phyloP scores from a whole-genome alignment of 2,329 filamentous ascomycete species.

The Monosporascus cannonballus region DNA sequence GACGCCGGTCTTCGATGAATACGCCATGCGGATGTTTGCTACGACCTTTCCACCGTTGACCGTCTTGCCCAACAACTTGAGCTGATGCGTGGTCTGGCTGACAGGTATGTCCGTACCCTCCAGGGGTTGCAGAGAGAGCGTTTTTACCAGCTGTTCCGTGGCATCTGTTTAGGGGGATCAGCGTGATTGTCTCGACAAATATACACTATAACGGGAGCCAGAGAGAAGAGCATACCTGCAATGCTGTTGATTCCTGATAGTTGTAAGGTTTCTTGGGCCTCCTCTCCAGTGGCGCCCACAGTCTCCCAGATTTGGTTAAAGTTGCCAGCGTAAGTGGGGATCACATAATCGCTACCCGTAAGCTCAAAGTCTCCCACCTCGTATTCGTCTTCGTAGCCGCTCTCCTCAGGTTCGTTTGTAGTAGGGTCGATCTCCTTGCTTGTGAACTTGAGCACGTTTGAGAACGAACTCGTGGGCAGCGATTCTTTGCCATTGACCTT shows the following conservation, averaged over 20 bases:
- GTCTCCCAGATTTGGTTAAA: constrained; percentile 97
- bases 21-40: constrained; percentile 86
- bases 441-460: constrained; percentile 92
- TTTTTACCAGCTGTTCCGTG: constrained; percentile 81
- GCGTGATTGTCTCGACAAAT: background rate
- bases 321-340: constrained; percentile 88
- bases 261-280: constrained; percentile 86
- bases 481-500: constrained; percentile 69
- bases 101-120: constrained; percentile 90
- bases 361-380: constrained; percentile 92
- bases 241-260: constrained; percentile 86
- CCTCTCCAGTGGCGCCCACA: constrained; percentile 79
- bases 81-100: constrained; percentile 82
- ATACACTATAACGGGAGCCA: background rate
- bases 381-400: constrained; percentile 95
- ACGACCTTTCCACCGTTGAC: constrained; percentile 85
- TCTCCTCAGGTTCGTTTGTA: constrained; percentile 86
- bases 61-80: constrained; percentile 95
- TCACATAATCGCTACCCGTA: constrained; percentile 84
- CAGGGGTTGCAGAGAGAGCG: constrained; percentile 84
- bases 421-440: constrained; percentile 97
- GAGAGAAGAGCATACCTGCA: constrained; percentile 57
- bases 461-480: constrained; percentile 77
- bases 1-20: constrained; percentile 83
- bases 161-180: constrained; percentile 55